Conservation (phyloP, 1,284 basidiomycete genomes). For the Papiliotrema laurentii region DNA sequence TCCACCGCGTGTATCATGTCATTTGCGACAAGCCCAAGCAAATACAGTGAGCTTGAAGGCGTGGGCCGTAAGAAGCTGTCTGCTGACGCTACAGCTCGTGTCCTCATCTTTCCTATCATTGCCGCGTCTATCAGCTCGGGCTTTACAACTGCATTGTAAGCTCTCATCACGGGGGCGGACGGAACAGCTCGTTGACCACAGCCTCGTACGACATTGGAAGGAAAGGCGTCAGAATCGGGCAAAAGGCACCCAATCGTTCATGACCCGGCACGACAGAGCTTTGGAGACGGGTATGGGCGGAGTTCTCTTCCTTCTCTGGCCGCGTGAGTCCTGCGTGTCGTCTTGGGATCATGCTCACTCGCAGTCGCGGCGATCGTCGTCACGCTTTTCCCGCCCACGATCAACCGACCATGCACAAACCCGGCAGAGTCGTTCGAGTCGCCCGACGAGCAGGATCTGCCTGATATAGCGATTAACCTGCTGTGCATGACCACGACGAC, state of each 20-base stretch:
- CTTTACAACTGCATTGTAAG: conserved; percentile 17
- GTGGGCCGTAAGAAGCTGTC: too few relatives aligned
- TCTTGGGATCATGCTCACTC: neutral
- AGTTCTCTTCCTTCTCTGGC: conserved; percentile 32
- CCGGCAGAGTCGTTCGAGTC: conserved; percentile 20
- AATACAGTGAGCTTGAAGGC: conserved; percentile 29
- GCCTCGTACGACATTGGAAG: conserved; percentile 9
- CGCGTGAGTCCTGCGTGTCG: conserved; percentile 17
- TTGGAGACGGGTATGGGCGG: conserved; percentile 24
- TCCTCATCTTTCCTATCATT: conserved; percentile 5
- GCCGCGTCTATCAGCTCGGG: neutral
- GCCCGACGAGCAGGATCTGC: conserved; percentile 2
- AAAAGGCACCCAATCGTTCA: conserved; percentile 5
- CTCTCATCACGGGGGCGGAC: neutral
- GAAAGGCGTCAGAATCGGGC: conserved; percentile 3
- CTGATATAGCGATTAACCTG: conserved; percentile 6
- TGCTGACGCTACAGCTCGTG: too few relatives aligned
- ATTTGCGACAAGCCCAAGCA: conserved; percentile 11
- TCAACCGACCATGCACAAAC: conserved; percentile 30
- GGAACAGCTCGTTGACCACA: neutral
- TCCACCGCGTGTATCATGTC: conserved; percentile 9
- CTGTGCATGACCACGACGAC: conserved; percentile 21
- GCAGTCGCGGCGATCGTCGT: conserved; percentile 31
- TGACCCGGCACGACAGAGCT: conserved; percentile 14
- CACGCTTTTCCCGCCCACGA: conserved; percentile 31